Evolutionary conservation across 129 eudicot genomes (phyloP).

Genomic region (Calendula officinalis): DNA sequence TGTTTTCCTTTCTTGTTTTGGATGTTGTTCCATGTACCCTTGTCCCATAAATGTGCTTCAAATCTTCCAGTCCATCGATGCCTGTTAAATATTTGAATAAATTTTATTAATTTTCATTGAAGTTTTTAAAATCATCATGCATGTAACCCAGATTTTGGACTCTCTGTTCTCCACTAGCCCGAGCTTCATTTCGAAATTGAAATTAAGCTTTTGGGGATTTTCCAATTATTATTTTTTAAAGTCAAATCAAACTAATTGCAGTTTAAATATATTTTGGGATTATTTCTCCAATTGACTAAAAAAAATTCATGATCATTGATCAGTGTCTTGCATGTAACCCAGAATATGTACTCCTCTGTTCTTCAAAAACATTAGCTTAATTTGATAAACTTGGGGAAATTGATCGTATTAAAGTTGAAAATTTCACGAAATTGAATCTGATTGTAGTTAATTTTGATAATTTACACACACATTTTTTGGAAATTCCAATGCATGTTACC

Average conservation of each 20-base stretch:
- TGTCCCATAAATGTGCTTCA: constrained; percentile 99
- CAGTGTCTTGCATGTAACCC: constrained; percentile 27
- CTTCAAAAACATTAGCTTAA: constrained; percentile 14
- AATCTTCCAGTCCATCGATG: constrained; percentile 90
- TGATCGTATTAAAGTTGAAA: background rate
- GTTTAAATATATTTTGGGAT: background rate
- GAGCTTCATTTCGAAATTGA: background rate
- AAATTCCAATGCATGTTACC: constrained; percentile 37
- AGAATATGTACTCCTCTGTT: constrained; percentile 5
- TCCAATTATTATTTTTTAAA: background rate
- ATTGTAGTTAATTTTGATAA: background rate
- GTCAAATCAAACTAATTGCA: background rate
- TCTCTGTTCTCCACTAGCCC: background rate
- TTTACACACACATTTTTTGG: background rate
- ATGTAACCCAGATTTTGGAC: constrained; percentile 19
- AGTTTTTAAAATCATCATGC: constrained; percentile 5
- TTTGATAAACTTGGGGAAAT: constrained; percentile 9
- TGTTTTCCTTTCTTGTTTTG: constrained; percentile 91
- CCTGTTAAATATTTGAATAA: constrained; percentile 36
- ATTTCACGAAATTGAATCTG: background rate
- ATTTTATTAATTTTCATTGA: constrained; percentile 2
- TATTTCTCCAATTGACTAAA: background rate
- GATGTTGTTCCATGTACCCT: constrained; percentile 73
- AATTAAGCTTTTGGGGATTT: constrained; percentile 3
- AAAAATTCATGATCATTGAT: constrained; percentile 10